A percentile compares a stretch with the other conserved stretches of the same genome.
Evolutionary conservation across 345 rosid genomes (phyloP).

Genomic region (Trapa bicornis): DNA sequence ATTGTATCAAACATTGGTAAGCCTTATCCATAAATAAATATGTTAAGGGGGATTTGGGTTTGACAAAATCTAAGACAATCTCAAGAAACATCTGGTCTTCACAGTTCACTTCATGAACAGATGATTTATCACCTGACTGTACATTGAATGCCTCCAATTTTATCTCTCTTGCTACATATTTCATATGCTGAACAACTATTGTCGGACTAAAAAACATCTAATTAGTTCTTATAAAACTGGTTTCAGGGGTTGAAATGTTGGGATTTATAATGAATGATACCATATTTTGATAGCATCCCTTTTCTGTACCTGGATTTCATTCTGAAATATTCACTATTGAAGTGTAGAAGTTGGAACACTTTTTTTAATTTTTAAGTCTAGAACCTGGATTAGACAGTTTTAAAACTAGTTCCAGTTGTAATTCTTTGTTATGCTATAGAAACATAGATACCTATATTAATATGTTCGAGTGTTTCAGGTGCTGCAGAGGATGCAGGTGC

Average conservation of each 20-base stretch:
- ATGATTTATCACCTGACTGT: not conserved
- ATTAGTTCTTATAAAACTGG: not conserved
- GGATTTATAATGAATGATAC: not conserved
- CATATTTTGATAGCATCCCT: not conserved
- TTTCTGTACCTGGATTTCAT: not conserved
- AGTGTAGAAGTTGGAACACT: not conserved
- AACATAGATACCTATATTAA: not conserved
- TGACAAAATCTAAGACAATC: not conserved
- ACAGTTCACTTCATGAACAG: not conserved
- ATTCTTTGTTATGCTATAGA: not conserved
- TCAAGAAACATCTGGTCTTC: not conserved
- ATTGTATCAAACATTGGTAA: too few species aligned
- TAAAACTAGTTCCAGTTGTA: not conserved
- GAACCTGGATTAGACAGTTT: not conserved
- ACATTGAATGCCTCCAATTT: not conserved
- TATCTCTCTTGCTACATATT: not conserved
- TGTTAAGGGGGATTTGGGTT: not conserved
- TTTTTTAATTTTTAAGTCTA: not conserved
- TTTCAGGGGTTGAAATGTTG: not conserved
- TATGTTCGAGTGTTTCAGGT: conserved; percentile 25
- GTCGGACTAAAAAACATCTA: not conserved
- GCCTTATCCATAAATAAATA: not conserved
- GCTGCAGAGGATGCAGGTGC: conserved; percentile 84
- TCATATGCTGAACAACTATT: not conserved
- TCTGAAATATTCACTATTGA: not conserved